Evolutionary conservation across 352 stramenopile species (phyloP).

Genomic region (Proteromonas lacertae): DNA sequence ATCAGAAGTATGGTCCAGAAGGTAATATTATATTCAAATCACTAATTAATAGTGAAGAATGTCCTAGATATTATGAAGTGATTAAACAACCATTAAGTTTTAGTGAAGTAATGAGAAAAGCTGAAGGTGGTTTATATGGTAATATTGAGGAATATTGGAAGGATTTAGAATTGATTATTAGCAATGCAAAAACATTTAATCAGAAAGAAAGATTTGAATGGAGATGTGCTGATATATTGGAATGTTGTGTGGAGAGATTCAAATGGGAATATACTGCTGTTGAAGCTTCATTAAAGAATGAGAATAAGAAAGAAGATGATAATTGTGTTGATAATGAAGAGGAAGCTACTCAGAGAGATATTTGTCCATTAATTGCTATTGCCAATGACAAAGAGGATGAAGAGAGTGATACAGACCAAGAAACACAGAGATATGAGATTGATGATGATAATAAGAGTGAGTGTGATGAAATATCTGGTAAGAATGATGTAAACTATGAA

Average conservation of each 20-base stretch:
- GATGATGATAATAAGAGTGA: background rate
- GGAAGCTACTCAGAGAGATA: background rate
- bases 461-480: background rate
- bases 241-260: background rate
- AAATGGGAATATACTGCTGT: background rate
- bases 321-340: background rate
- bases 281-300: background rate
- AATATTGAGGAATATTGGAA: background rate
- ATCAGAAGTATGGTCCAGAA: no score
- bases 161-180: no score
- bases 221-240: background rate
- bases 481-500: background rate
- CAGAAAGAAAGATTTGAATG: background rate
- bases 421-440: background rate
- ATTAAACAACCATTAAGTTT: no score
- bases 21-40: no score
- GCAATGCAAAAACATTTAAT: background rate
- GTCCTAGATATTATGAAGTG: no score
- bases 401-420: background rate
- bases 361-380: no score
- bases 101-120: no score
- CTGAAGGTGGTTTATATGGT: no score
- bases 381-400: background rate
- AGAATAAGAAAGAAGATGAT: background rate
- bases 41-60: no score